Conservation (phyloP, 2,329 filamentous ascomycete genomes). For the Epichloe gansuensis region DNA sequence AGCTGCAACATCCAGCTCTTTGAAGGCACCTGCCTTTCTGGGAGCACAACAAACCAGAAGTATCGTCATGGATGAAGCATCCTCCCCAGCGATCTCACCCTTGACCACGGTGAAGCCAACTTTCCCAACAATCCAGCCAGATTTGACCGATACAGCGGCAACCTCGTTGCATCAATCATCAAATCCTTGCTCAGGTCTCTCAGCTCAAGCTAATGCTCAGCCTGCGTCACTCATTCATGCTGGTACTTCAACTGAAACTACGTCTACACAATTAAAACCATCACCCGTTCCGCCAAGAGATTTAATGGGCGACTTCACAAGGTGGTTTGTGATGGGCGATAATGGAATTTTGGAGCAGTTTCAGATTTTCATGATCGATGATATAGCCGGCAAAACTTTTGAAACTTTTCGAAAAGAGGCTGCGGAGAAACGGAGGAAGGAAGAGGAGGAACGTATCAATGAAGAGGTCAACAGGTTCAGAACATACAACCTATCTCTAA, state of each 20-base stretch:
- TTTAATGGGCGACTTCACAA: constrained; percentile 35
- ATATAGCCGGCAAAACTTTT: constrained; percentile 31
- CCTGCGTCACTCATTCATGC: background rate
- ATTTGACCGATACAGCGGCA: background rate
- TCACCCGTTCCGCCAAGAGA: constrained; percentile 21
- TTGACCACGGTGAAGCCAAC: background rate
- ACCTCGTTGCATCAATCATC: background rate
- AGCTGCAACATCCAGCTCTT: background rate
- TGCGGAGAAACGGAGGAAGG: constrained; percentile 28
- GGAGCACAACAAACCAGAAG: background rate
- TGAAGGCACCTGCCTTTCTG: background rate
- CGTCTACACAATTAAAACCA: background rate
- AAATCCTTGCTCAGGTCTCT: background rate
- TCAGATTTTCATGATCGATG: constrained; percentile 30
- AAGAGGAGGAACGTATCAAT: constrained; percentile 36
- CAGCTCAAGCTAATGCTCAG: background rate
- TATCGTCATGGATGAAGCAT: background rate
- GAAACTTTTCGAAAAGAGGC: constrained; percentile 27
- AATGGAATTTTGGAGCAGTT: constrained; percentile 41
- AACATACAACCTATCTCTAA: constrained; percentile 36
- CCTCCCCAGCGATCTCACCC: background rate
- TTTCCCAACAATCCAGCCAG: background rate
- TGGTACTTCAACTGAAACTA: background rate
- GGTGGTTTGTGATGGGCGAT: constrained; percentile 44
- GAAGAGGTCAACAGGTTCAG: constrained; percentile 37